These are phyloP conservation scores for Bolboschoenus planiculmis DNA, from an alignment of 176 grass and related monocot genomes.

Conservation along the genomic window DNA sequence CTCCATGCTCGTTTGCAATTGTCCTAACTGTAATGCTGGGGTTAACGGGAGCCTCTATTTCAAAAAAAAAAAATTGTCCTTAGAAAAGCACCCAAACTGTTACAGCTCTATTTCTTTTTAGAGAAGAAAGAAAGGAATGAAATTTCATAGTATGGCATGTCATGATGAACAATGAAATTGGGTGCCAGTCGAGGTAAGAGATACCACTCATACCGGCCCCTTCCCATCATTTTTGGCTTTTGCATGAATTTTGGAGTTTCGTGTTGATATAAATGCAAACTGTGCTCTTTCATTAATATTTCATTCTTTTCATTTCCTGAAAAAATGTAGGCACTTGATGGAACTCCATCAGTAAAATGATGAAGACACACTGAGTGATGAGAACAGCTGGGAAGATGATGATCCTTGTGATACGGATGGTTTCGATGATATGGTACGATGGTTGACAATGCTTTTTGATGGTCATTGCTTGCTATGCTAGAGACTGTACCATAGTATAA, in stretches of 20 bases:
- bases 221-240: neutral
- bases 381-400: neutral
- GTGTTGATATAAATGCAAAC: neutral
- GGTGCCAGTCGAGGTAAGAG: neutral
- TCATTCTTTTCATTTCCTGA: neutral
- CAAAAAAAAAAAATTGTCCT: no score
- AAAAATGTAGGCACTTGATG: constrained; percentile 40
- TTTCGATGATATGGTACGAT: constrained; percentile 58
- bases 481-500: neutral
- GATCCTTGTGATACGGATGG: neutral
- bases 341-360: constrained; percentile 29
- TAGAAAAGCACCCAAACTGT: no score
- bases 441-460: neutral
- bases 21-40: no score
- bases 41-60: no score
- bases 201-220: neutral
- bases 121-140: no score
- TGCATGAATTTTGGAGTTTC: neutral
- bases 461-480: neutral
- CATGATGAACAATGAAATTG: neutral
- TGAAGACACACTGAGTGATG: constrained; percentile 23
- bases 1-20: no score
- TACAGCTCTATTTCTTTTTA: no score
- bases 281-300: neutral
- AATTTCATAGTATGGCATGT: no score